Evolutionary conservation across 768 basidiomycete genomes (phyloP).

Genomic region (Artomyces pyxidatus): DNA sequence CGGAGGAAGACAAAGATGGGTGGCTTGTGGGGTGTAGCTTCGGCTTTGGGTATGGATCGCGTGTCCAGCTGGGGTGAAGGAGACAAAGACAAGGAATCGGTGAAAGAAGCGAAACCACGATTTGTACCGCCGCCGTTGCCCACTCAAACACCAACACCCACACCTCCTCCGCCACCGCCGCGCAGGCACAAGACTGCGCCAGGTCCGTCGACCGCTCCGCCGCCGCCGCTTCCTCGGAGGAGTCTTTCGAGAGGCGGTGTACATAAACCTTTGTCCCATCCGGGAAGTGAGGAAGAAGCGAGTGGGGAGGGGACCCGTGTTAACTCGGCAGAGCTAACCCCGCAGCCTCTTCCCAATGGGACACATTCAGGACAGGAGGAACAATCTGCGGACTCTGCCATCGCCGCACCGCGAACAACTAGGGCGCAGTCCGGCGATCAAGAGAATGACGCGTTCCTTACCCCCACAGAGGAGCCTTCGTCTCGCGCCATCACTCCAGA

Average conservation of each 20-base stretch:
- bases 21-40: constrained; percentile 63
- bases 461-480: constrained; percentile 6
- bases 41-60: constrained; percentile 40
- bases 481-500: neutral
- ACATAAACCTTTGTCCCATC: no score
- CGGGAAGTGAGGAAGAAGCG: no score
- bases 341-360: no score
- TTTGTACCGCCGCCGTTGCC: constrained; percentile 2
- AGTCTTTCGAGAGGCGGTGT: constrained; percentile 8
- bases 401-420: neutral
- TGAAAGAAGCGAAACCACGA: neutral
- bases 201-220: constrained; percentile 4
- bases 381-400: neutral
- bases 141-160: constrained; percentile 7
- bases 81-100: constrained; percentile 21
- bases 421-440: no score
- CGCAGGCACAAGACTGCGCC: constrained; percentile 4
- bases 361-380: neutral
- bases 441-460: constrained; percentile 3
- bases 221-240: constrained; percentile 14
- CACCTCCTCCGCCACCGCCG: constrained; percentile 11
- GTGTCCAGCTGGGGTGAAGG: constrained; percentile 44
- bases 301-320: no score
- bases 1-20: constrained; percentile 32
- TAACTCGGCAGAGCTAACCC: no score